Base-by-base conservation (phyloP, 192 early-diverging fungal species). In the Entomortierella lignicola region DNA sequence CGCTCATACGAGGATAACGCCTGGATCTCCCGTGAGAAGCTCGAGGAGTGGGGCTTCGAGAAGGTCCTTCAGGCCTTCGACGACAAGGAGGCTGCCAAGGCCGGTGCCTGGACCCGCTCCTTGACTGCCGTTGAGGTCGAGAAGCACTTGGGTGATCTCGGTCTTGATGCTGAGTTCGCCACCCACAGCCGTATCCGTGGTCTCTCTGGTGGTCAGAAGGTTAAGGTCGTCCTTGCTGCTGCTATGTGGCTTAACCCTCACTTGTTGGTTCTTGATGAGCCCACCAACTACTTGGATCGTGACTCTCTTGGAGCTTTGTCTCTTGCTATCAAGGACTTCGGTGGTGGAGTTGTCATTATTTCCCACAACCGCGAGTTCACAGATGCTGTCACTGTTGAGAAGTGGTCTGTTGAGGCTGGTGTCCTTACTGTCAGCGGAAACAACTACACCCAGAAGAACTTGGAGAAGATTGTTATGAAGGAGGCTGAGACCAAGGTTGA, bases 201-300 rank as follows among this genome's bases (percentile, higher is more conserved):
- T 63, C 81, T 94, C 21, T 90, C 90, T 43, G 92, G 91, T 81
- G 92, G 92, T 65, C 93, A 94, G 82, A 94, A 94, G 83, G 94
- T 95, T 80, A 94, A 94, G 84, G 90, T 95, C 44, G 94, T 95
- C 27, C 87, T 95, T 80, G 92, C 88, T 57, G 92, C 91, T 63
- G 92, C 94, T 53, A 88, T 95, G 87, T 94, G 94, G 92, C 91
- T 92, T 69, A 88, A 91, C 80, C 97, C 97, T 59, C 96, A 97
- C 80, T 91, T 96, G 71, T 89, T 97, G 75, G 89, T 97, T 61
- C 87, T 97, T 64, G 95, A 97, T 82, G 94, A 95, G 86, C 95
- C 95, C 63, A 97, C 92, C 56, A 88, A 86, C 72, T 91, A 86
- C 65, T 84, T 90, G 82, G 87, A 90, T 88, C 88, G 85, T 44